phyloP scores from a whole-genome alignment of 2,329 filamentous ascomycete species.

The Diaporthe velutina region DNA sequence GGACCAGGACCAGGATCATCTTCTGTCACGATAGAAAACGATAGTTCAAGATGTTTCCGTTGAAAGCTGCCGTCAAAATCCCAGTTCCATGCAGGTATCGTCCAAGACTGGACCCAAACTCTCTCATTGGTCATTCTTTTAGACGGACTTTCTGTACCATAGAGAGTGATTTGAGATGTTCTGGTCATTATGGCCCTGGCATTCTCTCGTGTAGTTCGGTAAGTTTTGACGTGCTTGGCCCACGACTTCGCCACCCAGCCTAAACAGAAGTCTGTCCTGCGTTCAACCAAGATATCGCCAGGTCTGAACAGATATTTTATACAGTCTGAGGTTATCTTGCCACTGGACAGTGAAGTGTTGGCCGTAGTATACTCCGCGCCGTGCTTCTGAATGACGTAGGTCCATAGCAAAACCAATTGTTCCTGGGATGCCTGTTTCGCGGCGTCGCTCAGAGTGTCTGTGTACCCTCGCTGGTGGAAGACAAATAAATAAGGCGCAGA shows the following conservation, averaged over 20 bases:
- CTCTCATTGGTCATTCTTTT: neutral
- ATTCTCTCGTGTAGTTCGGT: neutral
- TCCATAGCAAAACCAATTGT: neutral
- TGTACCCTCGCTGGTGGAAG: neutral
- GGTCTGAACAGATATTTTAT: neutral
- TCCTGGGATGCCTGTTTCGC: neutral
- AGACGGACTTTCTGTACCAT: neutral
- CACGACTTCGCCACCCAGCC: neutral
- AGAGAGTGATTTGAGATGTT: neutral
- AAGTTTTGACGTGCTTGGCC: neutral
- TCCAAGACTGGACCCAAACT: neutral
- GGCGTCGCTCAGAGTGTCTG: no score
- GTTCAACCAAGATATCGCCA: neutral
- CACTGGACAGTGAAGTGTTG: neutral
- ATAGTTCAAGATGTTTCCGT: neutral
- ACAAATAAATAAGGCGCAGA: neutral
- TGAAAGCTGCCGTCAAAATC: neutral
- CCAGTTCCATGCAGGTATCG: neutral
- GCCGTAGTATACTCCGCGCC: neutral
- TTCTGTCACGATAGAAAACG: neutral
- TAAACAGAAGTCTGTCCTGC: neutral
- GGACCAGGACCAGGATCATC: neutral
- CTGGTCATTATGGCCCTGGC: neutral
- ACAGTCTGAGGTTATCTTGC: neutral
- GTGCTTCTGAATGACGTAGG: neutral